These are phyloP conservation scores for Aphanomyces astaci DNA, from an alignment of 352 stramenopile species.

Conservation along the genomic window DNA sequence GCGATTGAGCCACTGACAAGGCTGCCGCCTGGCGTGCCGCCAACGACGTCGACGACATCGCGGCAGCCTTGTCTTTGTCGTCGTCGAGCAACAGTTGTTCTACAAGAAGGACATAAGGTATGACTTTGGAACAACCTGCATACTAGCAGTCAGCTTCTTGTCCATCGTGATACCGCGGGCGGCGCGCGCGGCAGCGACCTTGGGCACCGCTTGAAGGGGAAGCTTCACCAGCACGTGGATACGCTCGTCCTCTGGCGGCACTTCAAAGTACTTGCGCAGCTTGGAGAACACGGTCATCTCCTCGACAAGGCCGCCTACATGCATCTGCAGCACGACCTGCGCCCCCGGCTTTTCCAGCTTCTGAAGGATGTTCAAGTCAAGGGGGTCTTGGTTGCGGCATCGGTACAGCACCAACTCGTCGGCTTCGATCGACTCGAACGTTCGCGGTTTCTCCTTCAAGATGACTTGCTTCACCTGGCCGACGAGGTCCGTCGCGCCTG, in stretches of 20 bases:
- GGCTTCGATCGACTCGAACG: conserved; percentile 9
- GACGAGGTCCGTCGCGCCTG: neutral
- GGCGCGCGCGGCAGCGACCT: neutral
- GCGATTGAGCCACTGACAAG: neutral
- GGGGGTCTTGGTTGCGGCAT: conserved; percentile 12
- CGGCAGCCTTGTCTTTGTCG: conserved; percentile 3
- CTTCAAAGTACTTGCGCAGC: conserved; percentile 21
- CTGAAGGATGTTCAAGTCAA: conserved; percentile 17
- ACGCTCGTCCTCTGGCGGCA: conserved; percentile 7
- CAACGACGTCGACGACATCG: neutral
- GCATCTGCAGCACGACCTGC: conserved; percentile 20
- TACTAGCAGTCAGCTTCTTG: conserved; percentile 17
- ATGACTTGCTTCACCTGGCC: conserved; percentile 15
- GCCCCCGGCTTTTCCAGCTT: conserved; percentile 17
- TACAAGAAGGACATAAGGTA: conserved; percentile 6
- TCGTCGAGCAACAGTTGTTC: conserved; percentile 8
- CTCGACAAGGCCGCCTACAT: conserved; percentile 17
- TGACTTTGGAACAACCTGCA: conserved; percentile 3
- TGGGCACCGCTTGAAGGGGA: conserved; percentile 5
- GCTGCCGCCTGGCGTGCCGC: neutral
- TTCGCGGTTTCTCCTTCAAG: conserved; percentile 15
- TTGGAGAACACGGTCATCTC: conserved; percentile 21
- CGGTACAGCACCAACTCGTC: conserved; percentile 19
- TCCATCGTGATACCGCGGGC: neutral
- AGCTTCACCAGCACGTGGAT: conserved; percentile 21